These are phyloP conservation scores for Kingdonia uniflora DNA, from an alignment of 164 flowering plant species.

Conservation along the genomic window DNA sequence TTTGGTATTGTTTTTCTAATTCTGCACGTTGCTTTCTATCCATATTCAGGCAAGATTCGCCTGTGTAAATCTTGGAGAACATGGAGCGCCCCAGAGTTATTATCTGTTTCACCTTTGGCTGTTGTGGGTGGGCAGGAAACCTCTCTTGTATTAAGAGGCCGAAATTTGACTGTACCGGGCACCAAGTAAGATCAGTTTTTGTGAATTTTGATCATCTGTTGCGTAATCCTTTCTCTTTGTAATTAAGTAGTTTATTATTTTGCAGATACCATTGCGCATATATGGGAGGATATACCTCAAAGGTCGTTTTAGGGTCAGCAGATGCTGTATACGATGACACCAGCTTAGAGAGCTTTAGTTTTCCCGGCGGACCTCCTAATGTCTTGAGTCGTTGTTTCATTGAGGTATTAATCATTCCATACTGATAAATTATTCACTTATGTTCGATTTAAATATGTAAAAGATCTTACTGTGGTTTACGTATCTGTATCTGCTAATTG, in stretches of 20 bases:
- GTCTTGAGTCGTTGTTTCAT: constrained; percentile 71
- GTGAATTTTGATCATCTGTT: too few species aligned
- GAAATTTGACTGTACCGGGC: constrained; percentile 47
- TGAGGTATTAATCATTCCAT: constrained; percentile 43
- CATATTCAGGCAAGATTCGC: constrained; percentile 56
- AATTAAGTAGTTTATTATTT: neutral
- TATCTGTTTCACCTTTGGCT: constrained; percentile 78
- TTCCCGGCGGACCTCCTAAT: constrained; percentile 31
- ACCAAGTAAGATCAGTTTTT: constrained; percentile 49
- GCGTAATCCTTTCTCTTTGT: neutral
- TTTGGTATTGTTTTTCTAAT: too few species aligned
- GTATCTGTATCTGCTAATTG: neutral
- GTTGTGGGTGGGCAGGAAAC: constrained; percentile 66
- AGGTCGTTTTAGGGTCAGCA: constrained; percentile 31
- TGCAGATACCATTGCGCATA: constrained; percentile 73
- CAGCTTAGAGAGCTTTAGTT: constrained; percentile 29
- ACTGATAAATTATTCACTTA: too few species aligned
- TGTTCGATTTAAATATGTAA: too few species aligned
- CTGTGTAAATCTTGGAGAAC: constrained; percentile 61
- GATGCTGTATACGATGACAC: constrained; percentile 39
- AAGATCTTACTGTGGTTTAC: neutral
- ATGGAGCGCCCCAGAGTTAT: constrained; percentile 62
- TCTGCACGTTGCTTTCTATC: too few species aligned
- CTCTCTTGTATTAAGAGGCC: constrained; percentile 55
- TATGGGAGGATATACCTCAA: constrained; percentile 51